phyloP scores from a whole-genome alignment of 2,329 filamentous ascomycete species.

The Aspergillus flavus region DNA sequence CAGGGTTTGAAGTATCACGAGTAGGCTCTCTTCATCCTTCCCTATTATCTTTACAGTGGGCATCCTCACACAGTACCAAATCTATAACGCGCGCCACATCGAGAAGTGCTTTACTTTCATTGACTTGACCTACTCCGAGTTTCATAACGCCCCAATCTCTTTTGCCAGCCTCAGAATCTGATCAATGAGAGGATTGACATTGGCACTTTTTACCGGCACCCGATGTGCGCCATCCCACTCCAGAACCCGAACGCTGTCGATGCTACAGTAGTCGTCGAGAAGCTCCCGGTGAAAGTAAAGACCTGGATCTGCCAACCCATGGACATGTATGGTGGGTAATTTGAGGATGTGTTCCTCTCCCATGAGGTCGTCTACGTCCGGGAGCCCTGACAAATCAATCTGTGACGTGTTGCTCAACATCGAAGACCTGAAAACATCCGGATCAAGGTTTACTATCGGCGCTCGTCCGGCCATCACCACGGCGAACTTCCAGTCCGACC shows the following conservation, averaged over 20 bases:
- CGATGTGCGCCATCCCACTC: slow-evolving; percentile 76
- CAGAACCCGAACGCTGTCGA: slow-evolving; percentile 57
- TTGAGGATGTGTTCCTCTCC: slow-evolving; percentile 40
- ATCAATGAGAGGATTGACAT: slow-evolving; percentile 62
- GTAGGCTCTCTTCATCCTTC: too few species aligned
- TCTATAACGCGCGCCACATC: too few species aligned
- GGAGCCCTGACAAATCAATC: background rate
- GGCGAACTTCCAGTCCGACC: slow-evolving; percentile 59
- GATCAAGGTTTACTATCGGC: slow-evolving; percentile 53
- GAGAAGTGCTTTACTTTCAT: too few species aligned
- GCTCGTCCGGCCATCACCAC: slow-evolving; percentile 64
- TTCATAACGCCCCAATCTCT: too few species aligned
- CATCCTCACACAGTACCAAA: too few species aligned
- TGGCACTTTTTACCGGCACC: slow-evolving; percentile 67
- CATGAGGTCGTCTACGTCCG: background rate
- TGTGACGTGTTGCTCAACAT: background rate
- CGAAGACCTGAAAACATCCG: background rate
- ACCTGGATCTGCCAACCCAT: slow-evolving; percentile 64
- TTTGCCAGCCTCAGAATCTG: slow-evolving; percentile 40
- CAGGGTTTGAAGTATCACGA: too few species aligned
- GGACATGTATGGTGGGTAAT: slow-evolving; percentile 68
- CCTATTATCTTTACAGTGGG: too few species aligned
- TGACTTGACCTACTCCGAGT: too few species aligned
- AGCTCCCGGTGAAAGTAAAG: slow-evolving; percentile 61
- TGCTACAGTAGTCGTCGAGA: slow-evolving; percentile 61